Evolutionary conservation across 1,139 yeast genomes (phyloP), one percentile per base, ranked within the genome.

Genomic region (Nakaseomyces uthaithaninus): DNA sequence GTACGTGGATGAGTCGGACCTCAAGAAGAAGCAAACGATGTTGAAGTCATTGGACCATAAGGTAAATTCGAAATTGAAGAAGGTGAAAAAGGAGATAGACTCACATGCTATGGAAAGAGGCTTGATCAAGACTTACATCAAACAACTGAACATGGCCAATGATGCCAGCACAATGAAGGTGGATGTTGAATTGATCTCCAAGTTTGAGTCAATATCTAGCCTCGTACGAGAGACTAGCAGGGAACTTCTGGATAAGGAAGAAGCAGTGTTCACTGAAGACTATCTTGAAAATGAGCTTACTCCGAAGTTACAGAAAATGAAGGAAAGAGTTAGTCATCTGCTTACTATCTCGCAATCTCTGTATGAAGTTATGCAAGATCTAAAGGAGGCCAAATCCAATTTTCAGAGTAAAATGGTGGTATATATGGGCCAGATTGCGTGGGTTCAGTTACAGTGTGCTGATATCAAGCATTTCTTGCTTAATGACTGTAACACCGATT

Each of bases 401-500:
- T 43, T 55, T 17, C 63, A 56, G 38, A 39, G 34, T 12, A 44
- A 46, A 24, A 43, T 49, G 2, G 34, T 54, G 2, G 22, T 37
- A 3, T 35, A 49, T 1, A 45, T 54, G 30, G 55, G 57, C 11
- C 51, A 55, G 38, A 52, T 55, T 27, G 50, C 58, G 5, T 47
- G 36, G 39, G 43, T 53, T 3, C 61, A 57, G 42, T 44, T 56
- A 16, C 51, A 52, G 33, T 48, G 50, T 2, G 31, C 54, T n/a
- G 49, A 50, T 8, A 42, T 55, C 9, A 54, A 54, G 22, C 60
- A 57, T 15, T 54, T 57, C 16, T 49, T 75, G 36, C 51, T 62
- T 9, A 45, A 47, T 10, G 58, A 60, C 3, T 48, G 67, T 27
- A 59, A 57, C 30, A 51, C 50, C 7, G 53, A 54, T 22, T 50